Evolutionary conservation across 2,329 filamentous ascomycete species (phyloP).

Genomic region (Aspergillus terreus): DNA sequence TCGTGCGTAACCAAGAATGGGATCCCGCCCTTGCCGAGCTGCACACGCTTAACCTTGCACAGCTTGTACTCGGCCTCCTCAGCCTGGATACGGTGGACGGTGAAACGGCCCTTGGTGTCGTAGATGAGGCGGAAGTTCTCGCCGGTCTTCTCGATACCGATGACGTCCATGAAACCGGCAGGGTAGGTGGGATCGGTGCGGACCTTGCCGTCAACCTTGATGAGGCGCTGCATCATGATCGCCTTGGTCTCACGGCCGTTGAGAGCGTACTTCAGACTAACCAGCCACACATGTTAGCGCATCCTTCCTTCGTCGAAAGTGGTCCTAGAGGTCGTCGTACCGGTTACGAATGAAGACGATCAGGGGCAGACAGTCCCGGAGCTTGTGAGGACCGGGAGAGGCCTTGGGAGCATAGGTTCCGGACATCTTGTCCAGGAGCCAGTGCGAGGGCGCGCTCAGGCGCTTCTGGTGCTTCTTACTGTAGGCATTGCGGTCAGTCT

Average conservation of each 20-base stretch:
- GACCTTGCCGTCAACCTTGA: constrained; percentile 99
- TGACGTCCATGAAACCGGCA: constrained; percentile 98
- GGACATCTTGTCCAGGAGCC: constrained; percentile 99
- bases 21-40: constrained; percentile 99
- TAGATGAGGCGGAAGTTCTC: constrained; percentile 99
- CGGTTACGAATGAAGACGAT: constrained; percentile 93
- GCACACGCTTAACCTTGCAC: constrained; percentile 99
- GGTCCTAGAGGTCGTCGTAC: constrained; percentile 32
- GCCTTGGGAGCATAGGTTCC: constrained; percentile 72
- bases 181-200: constrained; percentile 98
- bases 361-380: constrained; percentile 96
- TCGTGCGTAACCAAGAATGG: constrained; percentile 99
- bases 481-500: constrained; percentile 31
- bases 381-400: constrained; percentile 93
- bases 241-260: constrained; percentile 97
- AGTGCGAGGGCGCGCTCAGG: constrained; percentile 97
- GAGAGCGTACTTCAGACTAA: constrained; percentile 98
- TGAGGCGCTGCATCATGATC: constrained; percentile 98
- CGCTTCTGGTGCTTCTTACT: constrained; percentile 99
- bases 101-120: constrained; percentile 99
- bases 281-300: constrained; percentile 9
- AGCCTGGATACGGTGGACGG: constrained; percentile 96
- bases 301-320: constrained; percentile 4
- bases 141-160: constrained; percentile 98
- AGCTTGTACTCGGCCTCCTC: constrained; percentile 99